Base-by-base conservation (phyloP, 257 asterid species). In the Plantago ovata region DNA sequence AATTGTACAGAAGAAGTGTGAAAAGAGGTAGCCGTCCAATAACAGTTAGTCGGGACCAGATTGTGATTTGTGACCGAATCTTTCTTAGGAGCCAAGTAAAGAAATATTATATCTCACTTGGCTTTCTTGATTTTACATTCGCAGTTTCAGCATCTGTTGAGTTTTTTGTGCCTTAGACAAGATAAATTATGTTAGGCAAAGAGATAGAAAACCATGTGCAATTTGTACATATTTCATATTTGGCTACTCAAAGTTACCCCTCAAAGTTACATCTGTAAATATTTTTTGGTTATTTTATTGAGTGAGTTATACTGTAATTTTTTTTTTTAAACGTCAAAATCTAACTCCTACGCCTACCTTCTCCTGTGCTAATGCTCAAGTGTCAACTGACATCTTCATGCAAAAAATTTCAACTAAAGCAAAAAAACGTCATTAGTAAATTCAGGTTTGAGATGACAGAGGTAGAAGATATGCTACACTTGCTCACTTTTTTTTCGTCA, bases 11-110 rank as follows among this genome's bases (percentile, higher is more conserved):
- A 3, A 10, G 16, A 10, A n/a, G n/a, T 13, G 12, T 13, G 15
- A 38, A 20, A n/a, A n/a, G 5, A 24, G 3, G 3, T 19, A 36
- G 46, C 63, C 59, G 58, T 28, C 67, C 67, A 58, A 38, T 42
- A 38, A 19, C 38, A 10, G 14, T 10, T 39, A 12, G 21, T 24
- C 55, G 56, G 68, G 56, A 13, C 64, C 51, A 42, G 56, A 44
- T 20, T 57, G 60, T 47, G 70, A 60, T 39, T 20, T 56, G 1
- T 60, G 51, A 32, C 44, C 28, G n/a, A 65, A 40, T 15, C 68
- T 53, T 59, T 15, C 68, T 53, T 59, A 45, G 59, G 46, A 1
- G 52, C 47, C 19, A 69, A 48, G 74, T 13, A 55, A 63, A 18
- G 21, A 32, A 9, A 22, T 39, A 13, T 47, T n/a, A n/a, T n/a